Conservation (phyloP, 2,329 filamentous ascomycete species). For the Cercospora sesami region DNA sequence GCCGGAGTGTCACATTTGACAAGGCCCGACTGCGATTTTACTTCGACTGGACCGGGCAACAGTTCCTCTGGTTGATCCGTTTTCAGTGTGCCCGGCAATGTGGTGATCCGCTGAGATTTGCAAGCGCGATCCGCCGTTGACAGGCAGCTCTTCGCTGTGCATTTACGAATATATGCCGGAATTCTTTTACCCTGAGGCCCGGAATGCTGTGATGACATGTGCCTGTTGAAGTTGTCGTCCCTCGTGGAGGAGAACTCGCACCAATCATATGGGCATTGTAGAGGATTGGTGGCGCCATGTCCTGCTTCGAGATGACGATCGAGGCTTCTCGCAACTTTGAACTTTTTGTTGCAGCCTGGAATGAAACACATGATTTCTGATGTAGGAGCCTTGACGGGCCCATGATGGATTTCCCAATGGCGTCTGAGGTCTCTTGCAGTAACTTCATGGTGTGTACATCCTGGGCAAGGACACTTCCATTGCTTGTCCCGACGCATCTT, state of each 20-base stretch:
- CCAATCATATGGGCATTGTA: neutral
- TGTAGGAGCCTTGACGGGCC: neutral
- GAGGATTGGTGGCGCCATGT: neutral
- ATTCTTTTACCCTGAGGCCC: neutral
- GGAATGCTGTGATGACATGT: neutral
- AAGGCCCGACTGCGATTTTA: neutral
- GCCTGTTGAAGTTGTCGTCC: neutral
- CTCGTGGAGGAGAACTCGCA: neutral
- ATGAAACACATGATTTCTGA: neutral
- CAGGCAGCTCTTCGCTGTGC: neutral
- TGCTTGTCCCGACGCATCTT: neutral
- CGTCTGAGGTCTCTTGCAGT: neutral
- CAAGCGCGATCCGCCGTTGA: neutral
- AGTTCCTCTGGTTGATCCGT: neutral
- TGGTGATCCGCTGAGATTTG: neutral
- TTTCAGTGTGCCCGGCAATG: neutral
- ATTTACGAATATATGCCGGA: neutral
- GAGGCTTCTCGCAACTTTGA: neutral
- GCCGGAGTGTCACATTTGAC: neutral
- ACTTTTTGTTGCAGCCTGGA: neutral
- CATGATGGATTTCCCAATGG: neutral
- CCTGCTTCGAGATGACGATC: neutral
- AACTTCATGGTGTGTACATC: neutral
- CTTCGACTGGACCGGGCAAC: neutral
- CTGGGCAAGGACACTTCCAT: neutral